Base-by-base conservation (phyloP, 2,329 filamentous ascomycete species). In the Stylonectria norvegica region DNA sequence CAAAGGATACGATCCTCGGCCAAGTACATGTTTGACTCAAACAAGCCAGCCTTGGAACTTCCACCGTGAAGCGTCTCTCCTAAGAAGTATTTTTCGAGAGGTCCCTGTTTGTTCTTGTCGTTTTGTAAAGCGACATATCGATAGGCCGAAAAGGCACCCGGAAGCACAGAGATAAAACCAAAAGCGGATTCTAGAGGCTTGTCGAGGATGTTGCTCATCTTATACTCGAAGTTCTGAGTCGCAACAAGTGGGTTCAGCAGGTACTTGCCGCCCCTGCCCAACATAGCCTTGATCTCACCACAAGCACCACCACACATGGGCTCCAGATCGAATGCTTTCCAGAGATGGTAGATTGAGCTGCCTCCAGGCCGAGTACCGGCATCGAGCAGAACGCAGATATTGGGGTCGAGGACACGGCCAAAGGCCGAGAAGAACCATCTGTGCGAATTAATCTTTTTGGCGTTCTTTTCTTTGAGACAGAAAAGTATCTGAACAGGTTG, bases 361-460 rank as follows among this genome's bases (percentile, higher is more conserved):
- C 83, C 86, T 38, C 93, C 93, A 0, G 93, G 93, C 53, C 89
- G 90, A 0, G 93, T 98, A 71, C 93, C 93, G 2, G 93, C 93
- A 67, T 98, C 93, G 50, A 98, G 80, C 37, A 98, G 77, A 9
- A 97, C 91, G 60, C 93, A 97, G 54, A 98, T 95, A 58, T 97
- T 97, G 27, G 93, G 93, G 48, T 97, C 85, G 31, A 98, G 70
- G 3, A 97, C 86, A 16, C 83, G 80, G 20, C 93, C 93, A 63
- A 98, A 98, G 0, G 91, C 93, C 55, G 94, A 86, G 76, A 98
- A 98, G 71, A 98, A 97, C 93, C 93, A 98, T 63, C 93, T 77
- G 65, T 98, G 93, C 0, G 93, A 97, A 64, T 98, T 98, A 78
- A 98, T 98, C 76, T 98, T 98, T 75, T 98, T 98, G 71, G 96